Evolutionary conservation across 257 asterid genomes (phyloP).

Genomic region (Plectranthus barbatus): DNA sequence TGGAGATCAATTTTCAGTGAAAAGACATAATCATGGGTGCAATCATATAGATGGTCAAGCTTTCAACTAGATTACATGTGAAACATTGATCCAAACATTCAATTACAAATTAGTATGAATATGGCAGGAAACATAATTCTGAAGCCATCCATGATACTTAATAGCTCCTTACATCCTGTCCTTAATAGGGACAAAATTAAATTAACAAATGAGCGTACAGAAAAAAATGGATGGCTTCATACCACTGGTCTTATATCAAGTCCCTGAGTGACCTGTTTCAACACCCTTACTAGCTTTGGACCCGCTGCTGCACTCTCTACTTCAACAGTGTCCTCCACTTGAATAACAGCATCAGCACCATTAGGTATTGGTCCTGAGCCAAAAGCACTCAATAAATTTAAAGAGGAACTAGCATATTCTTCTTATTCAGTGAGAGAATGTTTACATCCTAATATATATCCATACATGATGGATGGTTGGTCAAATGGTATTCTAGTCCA

Average conservation of each 20-base stretch:
- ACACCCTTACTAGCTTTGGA: slow-evolving; percentile 50
- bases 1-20: too few species aligned
- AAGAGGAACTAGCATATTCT: too few species aligned
- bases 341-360: slow-evolving; percentile 95
- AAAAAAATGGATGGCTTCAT: slow-evolving; percentile 25
- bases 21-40: background rate
- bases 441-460: too few species aligned
- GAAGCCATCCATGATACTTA: background rate
- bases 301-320: slow-evolving; percentile 33
- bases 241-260: slow-evolving; percentile 91
- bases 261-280: slow-evolving; percentile 60
- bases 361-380: slow-evolving; percentile 80
- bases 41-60: background rate
- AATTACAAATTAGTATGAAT: background rate
- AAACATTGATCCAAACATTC: background rate
- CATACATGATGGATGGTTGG: too few species aligned
- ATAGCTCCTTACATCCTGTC: background rate
- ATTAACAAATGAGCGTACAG: slow-evolving; percentile 7
- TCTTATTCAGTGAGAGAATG: too few species aligned
- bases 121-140: background rate
- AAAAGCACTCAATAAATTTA: background rate
- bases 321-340: slow-evolving; percentile 70
- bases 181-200: background rate
- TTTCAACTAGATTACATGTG: background rate
- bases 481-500: too few species aligned